Evolutionary conservation across 169 alveolate genomes (phyloP), one percentile per base, ranked within the genome.

Genomic region (Plasmodium gonderi): DNA sequence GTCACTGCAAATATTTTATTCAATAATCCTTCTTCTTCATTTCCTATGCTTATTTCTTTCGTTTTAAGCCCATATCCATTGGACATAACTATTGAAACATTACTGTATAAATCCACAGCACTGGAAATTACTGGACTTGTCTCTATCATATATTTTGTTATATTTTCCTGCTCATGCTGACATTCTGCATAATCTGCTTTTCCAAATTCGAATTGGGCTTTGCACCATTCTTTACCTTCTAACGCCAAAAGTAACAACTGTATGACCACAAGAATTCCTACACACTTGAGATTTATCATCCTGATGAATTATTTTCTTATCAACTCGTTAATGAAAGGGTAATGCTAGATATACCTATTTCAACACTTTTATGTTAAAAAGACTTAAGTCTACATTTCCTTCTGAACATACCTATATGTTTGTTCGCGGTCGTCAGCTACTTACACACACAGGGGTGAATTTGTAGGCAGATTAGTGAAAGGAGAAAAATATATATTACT

Each of bases 151-250:
- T 97, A 97, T 9, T 96, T 96, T 4, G 98, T 95, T 14, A 95
- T 76, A 38, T 96, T 95, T 54, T 96, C 97, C 33, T 96, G 97
- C 42, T 93, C 97, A n/a, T 97, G 97, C n/a, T 96, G 91, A 47
- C 98, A 97, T 67, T 96, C 97, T 68, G 96, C 98, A 87, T 95
- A 97, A 40, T 95, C 97, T 17, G 97, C 96, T 74, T 95, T 96
- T 0, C 98, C 96, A 40, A 95, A 97, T 51, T 95, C 94, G 45
- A 98, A 96, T 14, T 95, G 95, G 33, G 97, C 98, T 90, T 96
- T 97, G 92, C 98, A 97, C 97, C 97, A 97, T 65, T 97, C 98
- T 45, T 94, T 95, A 11, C 96, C 77, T 17, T 72, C 3, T 31
- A 44, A 49, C 64, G 44, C 38, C 20, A 75, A 78, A 17, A 54